These are phyloP conservation scores for Aspergillus ochraceus DNA, from an alignment of 2,329 filamentous ascomycete genomes.

Conservation along the genomic window DNA sequence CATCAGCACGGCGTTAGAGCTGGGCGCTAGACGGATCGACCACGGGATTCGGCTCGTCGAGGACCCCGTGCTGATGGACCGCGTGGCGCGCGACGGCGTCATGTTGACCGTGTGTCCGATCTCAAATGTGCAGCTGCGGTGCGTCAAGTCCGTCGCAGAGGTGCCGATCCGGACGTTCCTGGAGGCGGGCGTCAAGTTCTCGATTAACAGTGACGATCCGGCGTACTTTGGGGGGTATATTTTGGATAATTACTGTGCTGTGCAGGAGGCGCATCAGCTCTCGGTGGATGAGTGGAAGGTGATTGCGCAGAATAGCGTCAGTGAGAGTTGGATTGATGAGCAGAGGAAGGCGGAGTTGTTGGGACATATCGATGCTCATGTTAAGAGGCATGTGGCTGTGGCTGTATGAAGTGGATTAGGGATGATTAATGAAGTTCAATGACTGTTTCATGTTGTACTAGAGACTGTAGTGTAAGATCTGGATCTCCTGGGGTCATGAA, in stretches of 20 bases:
- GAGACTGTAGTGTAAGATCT: no score
- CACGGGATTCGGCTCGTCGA: constrained; percentile 69
- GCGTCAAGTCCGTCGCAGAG: constrained; percentile 53
- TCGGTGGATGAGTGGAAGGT: constrained; percentile 64
- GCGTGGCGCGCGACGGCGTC: constrained; percentile 58
- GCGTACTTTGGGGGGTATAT: constrained; percentile 77
- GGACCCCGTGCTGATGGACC: constrained; percentile 58
- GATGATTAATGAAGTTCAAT: not conserved
- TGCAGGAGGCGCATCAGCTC: constrained; percentile 70
- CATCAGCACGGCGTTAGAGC: constrained; percentile 64
- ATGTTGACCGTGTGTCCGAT: constrained; percentile 72
- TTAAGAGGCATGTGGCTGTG: constrained; percentile 21
- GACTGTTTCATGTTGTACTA: not conserved
- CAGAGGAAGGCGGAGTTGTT: constrained; percentile 63
- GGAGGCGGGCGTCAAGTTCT: constrained; percentile 65
- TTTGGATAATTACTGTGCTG: constrained; percentile 71
- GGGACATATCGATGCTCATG: constrained; percentile 32
- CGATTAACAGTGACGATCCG: constrained; percentile 73
- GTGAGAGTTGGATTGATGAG: constrained; percentile 68
- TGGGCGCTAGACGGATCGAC: constrained; percentile 68
- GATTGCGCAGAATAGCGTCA: constrained; percentile 62
- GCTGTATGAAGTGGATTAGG: constrained; percentile 1
- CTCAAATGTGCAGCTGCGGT: constrained; percentile 68
- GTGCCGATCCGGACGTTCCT: constrained; percentile 65
- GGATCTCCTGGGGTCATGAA: no score